Evolutionary conservation across 2,329 filamentous ascomycete species (phyloP).

Genomic region (Nemania bipapillata): DNA sequence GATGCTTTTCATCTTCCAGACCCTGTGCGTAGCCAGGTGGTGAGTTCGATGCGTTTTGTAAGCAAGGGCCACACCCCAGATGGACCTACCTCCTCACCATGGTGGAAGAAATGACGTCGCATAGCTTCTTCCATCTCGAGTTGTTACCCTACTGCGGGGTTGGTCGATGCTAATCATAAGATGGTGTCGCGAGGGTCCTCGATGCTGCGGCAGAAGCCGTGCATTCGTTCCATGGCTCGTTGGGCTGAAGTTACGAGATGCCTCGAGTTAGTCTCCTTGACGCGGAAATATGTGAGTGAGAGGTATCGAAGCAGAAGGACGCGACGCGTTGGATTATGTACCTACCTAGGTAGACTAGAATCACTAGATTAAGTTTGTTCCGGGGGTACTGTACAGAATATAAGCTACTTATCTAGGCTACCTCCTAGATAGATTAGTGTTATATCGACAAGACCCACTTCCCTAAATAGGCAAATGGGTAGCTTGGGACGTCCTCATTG

Average conservation of each 20-base stretch:
- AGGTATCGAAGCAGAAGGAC: neutral
- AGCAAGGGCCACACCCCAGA: slow-evolving; percentile 31
- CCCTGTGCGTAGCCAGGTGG: slow-evolving; percentile 45
- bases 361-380: too few relatives aligned
- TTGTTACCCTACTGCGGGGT: neutral
- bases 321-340: neutral
- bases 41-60: slow-evolving; percentile 1
- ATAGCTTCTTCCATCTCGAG: slow-evolving; percentile 60
- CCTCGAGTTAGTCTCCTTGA: neutral
- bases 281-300: neutral
- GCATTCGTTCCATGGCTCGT: slow-evolving; percentile 26
- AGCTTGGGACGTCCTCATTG: too few relatives aligned
- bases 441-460: neutral
- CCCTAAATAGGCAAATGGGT: neutral
- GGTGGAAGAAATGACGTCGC: slow-evolving; percentile 62
- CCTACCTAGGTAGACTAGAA: neutral
- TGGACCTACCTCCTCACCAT: slow-evolving; percentile 55
- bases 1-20: slow-evolving; percentile 53
- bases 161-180: slow-evolving; percentile 13
- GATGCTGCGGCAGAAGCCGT: neutral
- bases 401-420: neutral
- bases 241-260: neutral
- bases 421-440: too few relatives aligned
- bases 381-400: too few relatives aligned
- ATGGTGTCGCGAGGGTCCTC: slow-evolving; percentile 15